phyloP scores from a whole-genome alignment of 306 rosid species.

The Senna tora region DNA sequence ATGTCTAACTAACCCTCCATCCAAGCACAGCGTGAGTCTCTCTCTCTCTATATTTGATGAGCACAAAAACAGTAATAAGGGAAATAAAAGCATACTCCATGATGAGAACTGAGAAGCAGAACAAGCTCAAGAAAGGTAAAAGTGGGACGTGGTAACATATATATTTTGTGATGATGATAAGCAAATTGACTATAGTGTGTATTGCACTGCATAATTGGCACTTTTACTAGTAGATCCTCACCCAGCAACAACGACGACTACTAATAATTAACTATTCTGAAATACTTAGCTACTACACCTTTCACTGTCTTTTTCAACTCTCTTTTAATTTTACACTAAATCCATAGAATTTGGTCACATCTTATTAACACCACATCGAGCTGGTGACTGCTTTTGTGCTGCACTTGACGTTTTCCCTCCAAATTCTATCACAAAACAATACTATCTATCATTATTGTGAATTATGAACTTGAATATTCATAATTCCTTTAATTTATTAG shows the following conservation, averaged over 20 bases:
- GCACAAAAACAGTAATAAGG: neutral
- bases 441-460: neutral
- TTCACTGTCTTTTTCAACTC: conserved; percentile 29
- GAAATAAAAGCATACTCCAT: conserved; percentile 33
- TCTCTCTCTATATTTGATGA: neutral
- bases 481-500: conserved; percentile 11
- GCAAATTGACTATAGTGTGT: conserved; percentile 26
- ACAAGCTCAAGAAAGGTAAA: neutral
- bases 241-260: conserved; percentile 11
- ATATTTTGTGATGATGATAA: conserved; percentile 28
- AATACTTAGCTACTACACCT: neutral
- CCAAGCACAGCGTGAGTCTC: too few relatives aligned
- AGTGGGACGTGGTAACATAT: neutral
- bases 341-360: conserved; percentile 31
- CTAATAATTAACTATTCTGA: neutral
- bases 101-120: conserved; percentile 24
- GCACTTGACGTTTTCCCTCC: neutral
- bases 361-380: neutral
- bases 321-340: conserved; percentile 1
- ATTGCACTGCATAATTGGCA: conserved; percentile 20
- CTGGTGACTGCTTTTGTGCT: conserved; percentile 9
- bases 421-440: neutral
- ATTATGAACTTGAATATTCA: neutral
- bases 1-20: too few relatives aligned
- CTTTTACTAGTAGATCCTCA: conserved; percentile 9